Evolutionary conservation across 768 basidiomycete species (phyloP).

Genomic region (Lactarius quietus): DNA sequence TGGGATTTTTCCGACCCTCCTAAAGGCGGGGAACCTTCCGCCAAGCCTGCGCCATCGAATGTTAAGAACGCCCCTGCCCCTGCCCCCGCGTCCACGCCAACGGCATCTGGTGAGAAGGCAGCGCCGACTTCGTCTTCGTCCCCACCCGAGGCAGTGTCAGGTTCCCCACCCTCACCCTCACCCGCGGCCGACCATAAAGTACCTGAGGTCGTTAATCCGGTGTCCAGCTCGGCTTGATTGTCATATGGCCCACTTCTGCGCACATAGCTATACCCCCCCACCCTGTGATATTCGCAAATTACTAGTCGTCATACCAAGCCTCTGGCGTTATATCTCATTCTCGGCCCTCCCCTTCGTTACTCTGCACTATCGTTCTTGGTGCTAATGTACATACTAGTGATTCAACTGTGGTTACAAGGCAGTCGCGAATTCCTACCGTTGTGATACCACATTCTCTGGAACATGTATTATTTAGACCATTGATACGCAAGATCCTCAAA

Average conservation of each 20-base stretch:
- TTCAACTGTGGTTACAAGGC: background rate
- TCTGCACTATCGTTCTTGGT: background rate
- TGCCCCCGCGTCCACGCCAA: background rate
- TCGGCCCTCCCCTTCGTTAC: background rate
- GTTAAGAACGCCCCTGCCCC: too few relatives aligned
- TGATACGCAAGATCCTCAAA: background rate
- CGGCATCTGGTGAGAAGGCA: background rate
- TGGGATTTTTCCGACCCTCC: constrained; percentile 66
- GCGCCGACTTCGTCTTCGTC: background rate
- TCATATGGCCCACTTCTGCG: background rate
- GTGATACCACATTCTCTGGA: background rate
- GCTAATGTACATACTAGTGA: background rate
- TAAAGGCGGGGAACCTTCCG: constrained; percentile 3
- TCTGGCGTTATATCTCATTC: background rate
- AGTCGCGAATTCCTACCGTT: background rate
- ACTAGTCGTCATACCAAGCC: background rate
- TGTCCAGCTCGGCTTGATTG: background rate
- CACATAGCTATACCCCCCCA: background rate
- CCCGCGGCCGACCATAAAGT: constrained; percentile 5
- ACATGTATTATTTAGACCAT: background rate
- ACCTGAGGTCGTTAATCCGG: background rate
- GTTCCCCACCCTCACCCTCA: constrained; percentile 6
- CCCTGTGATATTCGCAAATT: background rate
- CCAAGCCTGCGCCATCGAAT: constrained; percentile 1
- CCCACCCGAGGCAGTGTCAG: constrained; percentile 12